phyloP scores from a whole-genome alignment of 768 basidiomycete species.

The Strobilomyces dryophilus region DNA sequence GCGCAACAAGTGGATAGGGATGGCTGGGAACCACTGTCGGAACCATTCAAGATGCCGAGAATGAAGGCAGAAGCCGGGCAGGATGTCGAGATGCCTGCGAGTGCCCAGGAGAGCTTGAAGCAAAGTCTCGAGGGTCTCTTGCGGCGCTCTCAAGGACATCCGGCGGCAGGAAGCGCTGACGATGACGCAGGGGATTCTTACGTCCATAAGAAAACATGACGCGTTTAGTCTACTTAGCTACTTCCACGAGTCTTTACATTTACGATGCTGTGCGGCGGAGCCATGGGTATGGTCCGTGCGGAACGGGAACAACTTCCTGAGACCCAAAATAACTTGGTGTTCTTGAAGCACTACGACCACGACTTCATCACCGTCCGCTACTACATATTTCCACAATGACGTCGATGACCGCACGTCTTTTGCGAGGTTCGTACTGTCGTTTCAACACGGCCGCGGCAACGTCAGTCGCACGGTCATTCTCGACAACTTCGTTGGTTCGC shows the following conservation, averaged over 20 bases:
- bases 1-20: background rate
- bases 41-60: constrained; percentile 5
- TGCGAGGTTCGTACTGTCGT: constrained; percentile 3
- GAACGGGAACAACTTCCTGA: background rate
- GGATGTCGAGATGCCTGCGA: constrained; percentile 3
- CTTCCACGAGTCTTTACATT: background rate
- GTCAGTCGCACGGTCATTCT: constrained; percentile 16
- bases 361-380: background rate
- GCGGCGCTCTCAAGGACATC: constrained; percentile 6
- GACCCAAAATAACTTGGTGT: background rate
- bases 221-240: background rate
- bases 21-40: constrained; percentile 28
- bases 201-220: no score
- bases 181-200: no score
- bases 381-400: background rate
- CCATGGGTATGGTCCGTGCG: constrained; percentile 17
- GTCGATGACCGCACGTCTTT: constrained; percentile 1
- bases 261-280: background rate
- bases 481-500: constrained; percentile 13
- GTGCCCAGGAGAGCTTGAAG: constrained; percentile 16
- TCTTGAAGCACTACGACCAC: background rate
- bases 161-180: background rate
- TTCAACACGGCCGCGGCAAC: constrained; percentile 9
- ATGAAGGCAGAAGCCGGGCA: background rate
- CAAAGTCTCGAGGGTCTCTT: constrained; percentile 21